These are phyloP conservation scores for Suillus cothurnatus DNA, from an alignment of 768 basidiomycete species.

Conservation along the genomic window DNA sequence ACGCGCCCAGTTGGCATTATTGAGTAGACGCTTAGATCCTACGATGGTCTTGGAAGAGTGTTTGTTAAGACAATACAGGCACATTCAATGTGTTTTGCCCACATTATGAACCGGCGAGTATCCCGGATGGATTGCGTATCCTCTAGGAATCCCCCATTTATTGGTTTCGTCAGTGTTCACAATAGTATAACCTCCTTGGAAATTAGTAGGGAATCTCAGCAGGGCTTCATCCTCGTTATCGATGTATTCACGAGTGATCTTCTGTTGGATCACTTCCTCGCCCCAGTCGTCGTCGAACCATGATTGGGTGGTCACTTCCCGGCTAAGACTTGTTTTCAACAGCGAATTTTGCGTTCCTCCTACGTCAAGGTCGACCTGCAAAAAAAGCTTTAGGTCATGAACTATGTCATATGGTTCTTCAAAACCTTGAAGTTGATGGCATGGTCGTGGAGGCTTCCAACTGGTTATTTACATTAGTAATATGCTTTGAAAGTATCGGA, in stretches of 20 bases:
- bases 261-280: slow-evolving; percentile 53
- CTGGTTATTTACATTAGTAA: slow-evolving; percentile 27
- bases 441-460: slow-evolving; percentile 73
- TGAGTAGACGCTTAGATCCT: slow-evolving; percentile 57
- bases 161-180: slow-evolving; percentile 57
- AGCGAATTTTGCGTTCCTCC: slow-evolving; percentile 61
- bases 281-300: slow-evolving; percentile 68
- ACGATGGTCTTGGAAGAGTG: slow-evolving; percentile 47
- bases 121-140: slow-evolving; percentile 65
- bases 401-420: neutral
- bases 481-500: neutral
- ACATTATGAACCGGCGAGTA: slow-evolving; percentile 55
- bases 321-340: slow-evolving; percentile 49
- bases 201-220: slow-evolving; percentile 54
- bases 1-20: slow-evolving; percentile 69
- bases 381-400: slow-evolving; percentile 9
- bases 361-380: slow-evolving; percentile 63
- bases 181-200: slow-evolving; percentile 58
- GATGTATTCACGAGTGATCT: slow-evolving; percentile 49
- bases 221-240: slow-evolving; percentile 53
- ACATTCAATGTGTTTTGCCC: slow-evolving; percentile 9
- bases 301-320: slow-evolving; percentile 49
- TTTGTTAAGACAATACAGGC: neutral
- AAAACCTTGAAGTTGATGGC: slow-evolving; percentile 61
- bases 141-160: slow-evolving; percentile 57